Evolutionary conservation across 257 asterid genomes (phyloP).

Genomic region (Echites panduratus): DNA sequence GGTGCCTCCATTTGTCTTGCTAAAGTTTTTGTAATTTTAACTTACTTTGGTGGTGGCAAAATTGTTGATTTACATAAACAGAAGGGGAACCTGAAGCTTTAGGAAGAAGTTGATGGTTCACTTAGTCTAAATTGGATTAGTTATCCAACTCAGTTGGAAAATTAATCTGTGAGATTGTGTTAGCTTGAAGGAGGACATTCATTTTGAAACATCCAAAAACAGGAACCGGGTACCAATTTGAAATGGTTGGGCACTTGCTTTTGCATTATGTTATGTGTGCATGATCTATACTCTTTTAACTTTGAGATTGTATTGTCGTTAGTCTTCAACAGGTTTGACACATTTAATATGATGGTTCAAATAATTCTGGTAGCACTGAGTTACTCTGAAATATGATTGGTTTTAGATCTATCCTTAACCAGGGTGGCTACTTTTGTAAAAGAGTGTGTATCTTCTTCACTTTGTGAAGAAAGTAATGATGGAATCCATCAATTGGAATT

Average conservation of each 20-base stretch:
- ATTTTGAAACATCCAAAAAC: not conserved
- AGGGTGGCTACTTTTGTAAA: not conserved
- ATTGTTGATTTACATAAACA: no score
- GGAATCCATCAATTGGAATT: not conserved
- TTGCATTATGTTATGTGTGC: not conserved
- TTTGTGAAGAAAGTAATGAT: not conserved
- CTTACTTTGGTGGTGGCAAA: no score
- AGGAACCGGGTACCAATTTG: not conserved
- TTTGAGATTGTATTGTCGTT: not conserved
- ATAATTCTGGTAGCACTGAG: not conserved
- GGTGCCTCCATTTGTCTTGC: not conserved
- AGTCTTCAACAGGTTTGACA: not conserved
- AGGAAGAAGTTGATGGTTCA: not conserved
- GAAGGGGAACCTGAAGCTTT: not conserved
- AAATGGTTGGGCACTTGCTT: not conserved
- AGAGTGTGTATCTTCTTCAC: not conserved
- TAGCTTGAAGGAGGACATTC: not conserved
- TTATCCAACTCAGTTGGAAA: not conserved
- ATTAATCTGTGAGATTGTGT: not conserved
- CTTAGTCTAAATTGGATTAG: not conserved
- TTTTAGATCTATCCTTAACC: not conserved
- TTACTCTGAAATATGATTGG: not conserved
- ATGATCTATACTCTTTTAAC: not conserved
- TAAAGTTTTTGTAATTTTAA: not conserved
- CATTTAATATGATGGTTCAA: not conserved